Conservation (phyloP, 139 green algal genomes). For the Zygnema cylindricum region DNA sequence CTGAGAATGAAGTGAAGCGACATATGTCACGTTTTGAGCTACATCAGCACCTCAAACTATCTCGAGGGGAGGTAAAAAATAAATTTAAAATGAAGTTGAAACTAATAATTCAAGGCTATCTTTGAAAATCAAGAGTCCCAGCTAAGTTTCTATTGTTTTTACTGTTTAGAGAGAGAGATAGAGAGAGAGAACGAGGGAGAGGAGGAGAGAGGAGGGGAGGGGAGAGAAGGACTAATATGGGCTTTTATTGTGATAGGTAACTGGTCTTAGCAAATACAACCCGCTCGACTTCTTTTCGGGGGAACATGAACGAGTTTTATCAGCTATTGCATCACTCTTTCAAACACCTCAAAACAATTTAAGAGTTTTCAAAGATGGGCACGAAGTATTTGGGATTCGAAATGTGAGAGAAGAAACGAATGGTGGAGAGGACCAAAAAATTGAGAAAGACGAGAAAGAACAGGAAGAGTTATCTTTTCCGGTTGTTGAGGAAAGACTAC, state of each 20-base stretch:
- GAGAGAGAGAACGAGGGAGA: too few relatives aligned
- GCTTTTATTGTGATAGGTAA: not conserved
- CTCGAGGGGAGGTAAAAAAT: constrained; percentile 19
- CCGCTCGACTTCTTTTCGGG: constrained; percentile 82
- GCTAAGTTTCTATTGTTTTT: not conserved
- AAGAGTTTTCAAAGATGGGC: constrained; percentile 73
- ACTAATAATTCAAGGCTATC: not conserved
- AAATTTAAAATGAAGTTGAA: too few relatives aligned
- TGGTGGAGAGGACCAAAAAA: too few relatives aligned
- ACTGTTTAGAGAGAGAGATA: too few relatives aligned
- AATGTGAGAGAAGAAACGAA: too few relatives aligned
- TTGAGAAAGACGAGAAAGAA: not conserved
- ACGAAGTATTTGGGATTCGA: constrained; percentile 20
- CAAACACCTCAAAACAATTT: constrained; percentile 80
- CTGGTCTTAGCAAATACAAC: constrained; percentile 72
- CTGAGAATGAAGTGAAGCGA: constrained; percentile 28
- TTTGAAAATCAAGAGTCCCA: not conserved
- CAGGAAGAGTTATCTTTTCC: too few relatives aligned
- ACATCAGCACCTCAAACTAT: constrained; percentile 50
- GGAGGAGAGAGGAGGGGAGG: too few relatives aligned
- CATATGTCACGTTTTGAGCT: constrained; percentile 26
- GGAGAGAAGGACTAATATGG: not conserved
- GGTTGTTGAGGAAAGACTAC: too few relatives aligned
- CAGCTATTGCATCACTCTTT: constrained; percentile 61
- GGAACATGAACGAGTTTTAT: constrained; percentile 53